These are phyloP conservation scores for Thyridium curvatum DNA, from an alignment of 2,329 filamentous ascomycete genomes.

Conservation along the genomic window DNA sequence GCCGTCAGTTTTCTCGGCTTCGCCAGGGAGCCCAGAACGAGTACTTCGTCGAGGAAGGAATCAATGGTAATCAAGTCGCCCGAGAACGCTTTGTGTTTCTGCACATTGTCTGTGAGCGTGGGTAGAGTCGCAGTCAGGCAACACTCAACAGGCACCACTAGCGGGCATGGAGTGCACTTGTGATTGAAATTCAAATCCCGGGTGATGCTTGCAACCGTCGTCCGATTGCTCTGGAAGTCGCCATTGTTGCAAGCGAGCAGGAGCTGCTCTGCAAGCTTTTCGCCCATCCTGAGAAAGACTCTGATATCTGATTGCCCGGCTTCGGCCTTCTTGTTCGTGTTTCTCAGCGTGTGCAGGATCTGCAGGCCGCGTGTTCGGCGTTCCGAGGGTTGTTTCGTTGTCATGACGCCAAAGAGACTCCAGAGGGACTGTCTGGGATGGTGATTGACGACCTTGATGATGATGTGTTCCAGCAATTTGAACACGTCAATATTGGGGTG, in stretches of 20 bases:
- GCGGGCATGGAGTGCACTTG: slow-evolving; percentile 71
- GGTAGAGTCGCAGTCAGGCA: slow-evolving; percentile 81
- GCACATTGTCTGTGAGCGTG: slow-evolving; percentile 61
- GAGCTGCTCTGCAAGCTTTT: slow-evolving; percentile 77
- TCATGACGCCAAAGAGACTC: slow-evolving; percentile 82
- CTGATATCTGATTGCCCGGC: slow-evolving; percentile 55
- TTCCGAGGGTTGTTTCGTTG: slow-evolving; percentile 65
- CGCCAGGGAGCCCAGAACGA: slow-evolving; percentile 85
- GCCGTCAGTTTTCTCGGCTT: slow-evolving; percentile 87
- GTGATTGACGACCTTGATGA: slow-evolving; percentile 77
- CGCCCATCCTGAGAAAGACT: slow-evolving; percentile 67
- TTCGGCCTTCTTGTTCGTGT: slow-evolving; percentile 44
- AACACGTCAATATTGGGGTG: slow-evolving; percentile 78
- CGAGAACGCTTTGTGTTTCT: slow-evolving; percentile 80
- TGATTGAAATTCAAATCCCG: slow-evolving; percentile 79
- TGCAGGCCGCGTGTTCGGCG: slow-evolving; percentile 48
- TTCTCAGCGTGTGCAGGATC: slow-evolving; percentile 44
- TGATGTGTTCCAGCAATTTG: slow-evolving; percentile 69
- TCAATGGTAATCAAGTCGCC: slow-evolving; percentile 79
- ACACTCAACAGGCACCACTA: slow-evolving; percentile 85
- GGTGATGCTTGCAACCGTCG: slow-evolving; percentile 64
- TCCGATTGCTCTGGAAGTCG: slow-evolving; percentile 62
- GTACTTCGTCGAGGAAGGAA: slow-evolving; percentile 77
- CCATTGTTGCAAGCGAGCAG: slow-evolving; percentile 74
- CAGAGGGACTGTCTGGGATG: slow-evolving; percentile 90